Evolutionary conservation across 2,329 filamentous ascomycete genomes (phyloP), one percentile per base, ranked within the genome.

Genomic region (Pestalotiopsis fici): DNA sequence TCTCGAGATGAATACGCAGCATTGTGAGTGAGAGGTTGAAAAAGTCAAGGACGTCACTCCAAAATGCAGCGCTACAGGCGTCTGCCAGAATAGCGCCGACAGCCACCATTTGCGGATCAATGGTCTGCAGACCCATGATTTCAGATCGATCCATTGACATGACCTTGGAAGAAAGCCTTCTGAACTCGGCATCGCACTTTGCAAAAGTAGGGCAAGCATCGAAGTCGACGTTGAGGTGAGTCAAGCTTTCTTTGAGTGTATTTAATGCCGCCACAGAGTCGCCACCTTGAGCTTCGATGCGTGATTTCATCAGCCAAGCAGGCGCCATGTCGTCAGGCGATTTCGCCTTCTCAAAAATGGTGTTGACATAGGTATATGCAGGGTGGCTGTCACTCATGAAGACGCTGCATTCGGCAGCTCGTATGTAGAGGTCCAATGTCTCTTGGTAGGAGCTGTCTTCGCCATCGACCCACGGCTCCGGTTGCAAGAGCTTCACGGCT

Each of bases 381-480:
- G 91, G 86, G 1, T 86, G 82, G 67, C 91, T 88, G 70, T 94
- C 88, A 4, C 90, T 90, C 83, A 95, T 91, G 74, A 93, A 94
- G 74, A 94, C 89, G 72, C 93, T 91, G 76, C 93, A 94, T 77
- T 97, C 94, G 3, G 94, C 93, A 4, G 93, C 89, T 65, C 92
- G 89, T 4, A 94, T 89, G 76, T 93, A 90, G 2, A 97, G 83
- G 69, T 91, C 90, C 69, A 97, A 84, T 0, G 94, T 97, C 80
- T 98, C 95, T 12, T 94, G 90, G 73, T 97, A 97, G 59, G 89
- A 91, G 0, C 92, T 91, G 76, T 98, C 95, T 15, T 82, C 78
- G 6, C 83, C 84, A 35, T 92, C 90, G 55, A 88, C 84, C 95
- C 95, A 98, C 0, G 93, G 90, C 65, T 93, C 82, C 6, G 91